Percentiles rank a stretch among this genome's conserved stretches.
These are phyloP conservation scores for Forsythia viridissima DNA, from an alignment of 257 asterid genomes.

Conservation along the genomic window DNA sequence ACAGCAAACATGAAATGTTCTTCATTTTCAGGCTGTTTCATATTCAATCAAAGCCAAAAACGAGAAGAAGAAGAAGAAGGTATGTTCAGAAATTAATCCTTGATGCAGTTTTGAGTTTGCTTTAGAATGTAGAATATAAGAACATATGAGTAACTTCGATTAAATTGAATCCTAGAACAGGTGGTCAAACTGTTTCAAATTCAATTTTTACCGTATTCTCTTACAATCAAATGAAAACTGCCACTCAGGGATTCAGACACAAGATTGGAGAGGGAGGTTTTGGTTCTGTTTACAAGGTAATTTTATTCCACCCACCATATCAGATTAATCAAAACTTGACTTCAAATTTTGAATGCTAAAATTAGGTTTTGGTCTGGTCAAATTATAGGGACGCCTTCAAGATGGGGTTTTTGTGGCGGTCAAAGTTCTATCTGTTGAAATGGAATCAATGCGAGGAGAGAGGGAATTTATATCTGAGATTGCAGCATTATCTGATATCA, in stretches of 20 bases:
- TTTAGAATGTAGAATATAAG: not conserved
- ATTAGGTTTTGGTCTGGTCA: constrained; percentile 3
- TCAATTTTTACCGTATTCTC: constrained; percentile 47
- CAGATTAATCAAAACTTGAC: not conserved
- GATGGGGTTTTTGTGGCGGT: constrained; percentile 60
- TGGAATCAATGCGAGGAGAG: constrained; percentile 72
- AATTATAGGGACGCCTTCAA: constrained; percentile 53
- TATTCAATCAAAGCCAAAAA: constrained; percentile 15
- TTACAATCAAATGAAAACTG: constrained; percentile 50
- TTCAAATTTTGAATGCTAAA: not conserved
- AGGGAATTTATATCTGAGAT: constrained; percentile 74
- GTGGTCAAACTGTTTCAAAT: constrained; percentile 23
- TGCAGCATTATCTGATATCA: constrained; percentile 62
- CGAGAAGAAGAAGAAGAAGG: constrained; percentile 8
- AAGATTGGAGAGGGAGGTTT: constrained; percentile 79
- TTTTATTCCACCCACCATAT: not conserved
- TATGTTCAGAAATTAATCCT: not conserved
- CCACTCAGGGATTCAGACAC: constrained; percentile 65
- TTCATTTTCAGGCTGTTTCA: constrained; percentile 40
- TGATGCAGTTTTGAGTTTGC: not conserved
- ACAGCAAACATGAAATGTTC: constrained; percentile 29
- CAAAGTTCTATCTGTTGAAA: constrained; percentile 57
- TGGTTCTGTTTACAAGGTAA: constrained; percentile 74
- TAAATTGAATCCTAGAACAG: constrained; percentile 31
- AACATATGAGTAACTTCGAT: not conserved